These are phyloP conservation scores for Phytophthora parvispora DNA, from an alignment of 352 stramenopile species.

Conservation along the genomic window DNA sequence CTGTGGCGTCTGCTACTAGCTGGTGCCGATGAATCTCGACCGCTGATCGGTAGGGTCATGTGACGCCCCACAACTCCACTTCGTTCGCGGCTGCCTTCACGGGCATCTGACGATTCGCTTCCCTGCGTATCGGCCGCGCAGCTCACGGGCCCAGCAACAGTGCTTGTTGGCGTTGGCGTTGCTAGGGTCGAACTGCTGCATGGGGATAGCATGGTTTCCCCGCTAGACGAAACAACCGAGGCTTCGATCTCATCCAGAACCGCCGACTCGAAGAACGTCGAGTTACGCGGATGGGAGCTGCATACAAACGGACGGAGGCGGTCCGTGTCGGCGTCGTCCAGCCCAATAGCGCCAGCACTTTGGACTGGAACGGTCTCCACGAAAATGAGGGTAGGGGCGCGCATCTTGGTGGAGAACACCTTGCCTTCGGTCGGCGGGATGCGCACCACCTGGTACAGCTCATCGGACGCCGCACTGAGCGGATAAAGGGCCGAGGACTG, in stretches of 20 bases:
- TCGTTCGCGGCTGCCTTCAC: slow-evolving; percentile 10
- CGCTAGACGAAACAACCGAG: slow-evolving; percentile 35
- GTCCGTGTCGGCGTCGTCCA: slow-evolving; percentile 41
- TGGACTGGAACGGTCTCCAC: slow-evolving; percentile 77
- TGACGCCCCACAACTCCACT: slow-evolving; percentile 11
- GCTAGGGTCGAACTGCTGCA: slow-evolving; percentile 43
- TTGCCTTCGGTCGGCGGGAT: slow-evolving; percentile 83
- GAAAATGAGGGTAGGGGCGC: slow-evolving; percentile 81
- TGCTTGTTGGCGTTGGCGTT: slow-evolving; percentile 21
- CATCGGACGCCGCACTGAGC: slow-evolving; percentile 75
- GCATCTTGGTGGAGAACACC: slow-evolving; percentile 90
- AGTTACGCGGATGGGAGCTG: slow-evolving; percentile 59
- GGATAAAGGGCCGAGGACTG: slow-evolving; percentile 75
- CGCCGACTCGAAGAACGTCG: slow-evolving; percentile 71
- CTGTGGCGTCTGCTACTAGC: slow-evolving; percentile 19
- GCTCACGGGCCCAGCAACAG: slow-evolving; percentile 3
- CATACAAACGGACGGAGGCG: slow-evolving; percentile 65
- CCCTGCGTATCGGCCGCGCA: slow-evolving; percentile 24
- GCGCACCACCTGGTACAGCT: slow-evolving; percentile 78
- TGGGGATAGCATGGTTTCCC: slow-evolving; percentile 28
- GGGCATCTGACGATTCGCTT: neutral
- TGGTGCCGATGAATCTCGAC: slow-evolving; percentile 7
- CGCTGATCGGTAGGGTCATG: slow-evolving; percentile 28
- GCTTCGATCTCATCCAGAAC: slow-evolving; percentile 47
- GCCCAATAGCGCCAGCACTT: slow-evolving; percentile 34